Evolutionary conservation across 2,329 filamentous ascomycete species (phyloP), one percentile per base, ranked within the genome.

Genomic region (Colletotrichum coccodes): DNA sequence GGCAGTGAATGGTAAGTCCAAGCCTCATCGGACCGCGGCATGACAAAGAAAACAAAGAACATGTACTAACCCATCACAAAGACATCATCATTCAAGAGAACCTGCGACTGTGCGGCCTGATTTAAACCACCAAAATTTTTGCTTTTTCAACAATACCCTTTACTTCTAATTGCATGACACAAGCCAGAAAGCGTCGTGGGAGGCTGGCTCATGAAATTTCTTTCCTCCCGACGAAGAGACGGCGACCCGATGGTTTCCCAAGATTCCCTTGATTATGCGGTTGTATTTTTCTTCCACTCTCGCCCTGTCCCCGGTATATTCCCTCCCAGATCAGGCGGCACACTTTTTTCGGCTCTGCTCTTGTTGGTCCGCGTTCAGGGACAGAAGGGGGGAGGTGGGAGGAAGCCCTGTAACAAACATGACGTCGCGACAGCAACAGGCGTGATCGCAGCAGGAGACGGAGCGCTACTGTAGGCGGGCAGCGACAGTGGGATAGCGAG

Each of bases 61-160:
- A 18, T 9, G 42, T 28, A 46, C 72, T 61, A 46, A 70, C 59
- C 14, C 26, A 5, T 8, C 1, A 28, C 58, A 2, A 74, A 97
- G 96, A 99, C 85, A 99, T 99, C 82, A 99, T 99, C 85, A 99
- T 99, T 82, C 96, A 99, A 86, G 96, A 98, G 85, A 99, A 99
- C 85, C 90, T 99, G 73, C 92, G 96, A 82, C 89, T 97, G 82
- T 98, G 95, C 83, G 95, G 95, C 88, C 87, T 98, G 81, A 98
- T 98, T 89, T 98, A 92, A 91, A 79, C 53, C 71, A 61, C 18
- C 57, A 56, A 65, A 65, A 60, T 72, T 74, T 78, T 76, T 77
- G 72, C 76, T 76, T 76, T 74, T 76, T 76, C 75, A 78, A 73
- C 81, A 82, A 82, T 82, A 82, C 80, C 81, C 80, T 79, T 79